Conservation (phyloP, 2,329 filamentous ascomycete species). For the Cladophialophora exuberans region DNA sequence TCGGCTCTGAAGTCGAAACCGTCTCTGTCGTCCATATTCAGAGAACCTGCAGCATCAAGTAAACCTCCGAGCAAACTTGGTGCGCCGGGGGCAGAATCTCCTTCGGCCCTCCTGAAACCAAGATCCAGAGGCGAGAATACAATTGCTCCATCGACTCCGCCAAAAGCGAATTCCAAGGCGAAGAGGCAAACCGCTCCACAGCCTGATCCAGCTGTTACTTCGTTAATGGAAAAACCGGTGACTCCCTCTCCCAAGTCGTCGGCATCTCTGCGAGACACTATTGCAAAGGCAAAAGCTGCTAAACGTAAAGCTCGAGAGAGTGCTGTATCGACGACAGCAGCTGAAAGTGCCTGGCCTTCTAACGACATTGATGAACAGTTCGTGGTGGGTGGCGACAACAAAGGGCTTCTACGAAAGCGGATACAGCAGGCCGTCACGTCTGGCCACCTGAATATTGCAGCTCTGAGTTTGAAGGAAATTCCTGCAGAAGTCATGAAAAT, state of each 20-base stretch:
- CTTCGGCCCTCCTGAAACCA: slow-evolving; percentile 16
- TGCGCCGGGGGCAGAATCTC: slow-evolving; percentile 6
- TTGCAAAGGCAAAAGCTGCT: slow-evolving; percentile 79
- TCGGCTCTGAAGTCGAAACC: slow-evolving; percentile 17
- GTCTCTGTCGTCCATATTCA: slow-evolving; percentile 26
- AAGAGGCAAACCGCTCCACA: background rate
- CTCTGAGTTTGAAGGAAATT: slow-evolving; percentile 76
- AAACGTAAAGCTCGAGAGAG: slow-evolving; percentile 32
- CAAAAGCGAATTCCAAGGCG: slow-evolving; percentile 13
- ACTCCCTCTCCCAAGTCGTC: slow-evolving; percentile 69
- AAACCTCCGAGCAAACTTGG: slow-evolving; percentile 3
- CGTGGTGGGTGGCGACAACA: slow-evolving; percentile 60
- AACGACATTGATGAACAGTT: slow-evolving; percentile 52
- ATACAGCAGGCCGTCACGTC: slow-evolving; percentile 73
- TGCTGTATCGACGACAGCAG: background rate
- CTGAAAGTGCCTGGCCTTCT: background rate
- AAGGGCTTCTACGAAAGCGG: slow-evolving; percentile 72
- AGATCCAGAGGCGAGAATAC: slow-evolving; percentile 25
- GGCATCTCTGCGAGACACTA: slow-evolving; percentile 80
- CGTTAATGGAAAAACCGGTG: background rate
- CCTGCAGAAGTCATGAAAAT: slow-evolving; percentile 84
- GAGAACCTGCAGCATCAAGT: slow-evolving; percentile 5
- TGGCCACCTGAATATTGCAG: slow-evolving; percentile 85
- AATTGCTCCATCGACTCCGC: slow-evolving; percentile 19
- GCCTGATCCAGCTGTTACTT: background rate